Evolutionary conservation across 768 basidiomycete species (phyloP).

Genomic region (Exsudoporus frostii): DNA sequence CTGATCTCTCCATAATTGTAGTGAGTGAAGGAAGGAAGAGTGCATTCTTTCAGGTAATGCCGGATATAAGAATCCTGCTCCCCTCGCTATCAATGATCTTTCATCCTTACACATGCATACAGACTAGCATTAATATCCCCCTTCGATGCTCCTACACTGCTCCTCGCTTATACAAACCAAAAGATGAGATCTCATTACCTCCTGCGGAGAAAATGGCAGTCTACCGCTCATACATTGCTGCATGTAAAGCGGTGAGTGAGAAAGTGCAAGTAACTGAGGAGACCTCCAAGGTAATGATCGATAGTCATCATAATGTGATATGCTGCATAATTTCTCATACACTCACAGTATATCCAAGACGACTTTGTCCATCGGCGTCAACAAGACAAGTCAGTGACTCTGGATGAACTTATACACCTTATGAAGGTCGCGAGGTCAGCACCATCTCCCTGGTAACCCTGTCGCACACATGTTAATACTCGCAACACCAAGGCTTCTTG

Average conservation of each 20-base stretch:
- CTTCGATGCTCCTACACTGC: constrained; percentile 36
- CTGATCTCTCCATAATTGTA: constrained; percentile 66
- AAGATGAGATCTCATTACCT: constrained; percentile 44
- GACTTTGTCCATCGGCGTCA: constrained; percentile 59
- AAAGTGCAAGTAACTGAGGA: constrained; percentile 50
- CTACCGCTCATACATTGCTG: constrained; percentile 59
- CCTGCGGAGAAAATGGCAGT: constrained; percentile 42
- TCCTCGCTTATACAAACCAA: constrained; percentile 47
- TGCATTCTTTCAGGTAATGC: constrained; percentile 63
- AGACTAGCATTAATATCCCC: constrained; percentile 61
- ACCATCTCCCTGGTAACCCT: background rate
- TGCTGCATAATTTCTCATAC: background rate
- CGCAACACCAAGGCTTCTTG: constrained; percentile 47
- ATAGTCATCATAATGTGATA: background rate
- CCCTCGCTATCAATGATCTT: background rate
- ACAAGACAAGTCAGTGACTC: constrained; percentile 36
- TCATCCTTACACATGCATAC: background rate
- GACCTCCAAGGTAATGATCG: constrained; percentile 60
- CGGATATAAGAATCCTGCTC: background rate
- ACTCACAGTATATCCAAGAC: constrained; percentile 63
- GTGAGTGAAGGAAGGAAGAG: constrained; percentile 65
- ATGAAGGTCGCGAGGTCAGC: constrained; percentile 70
- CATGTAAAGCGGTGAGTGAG: constrained; percentile 49
- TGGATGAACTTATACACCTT: constrained; percentile 63
- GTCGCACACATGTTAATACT: constrained; percentile 1